Conservation (phyloP, 768 basidiomycete species). For the Lactarius indigo region DNA sequence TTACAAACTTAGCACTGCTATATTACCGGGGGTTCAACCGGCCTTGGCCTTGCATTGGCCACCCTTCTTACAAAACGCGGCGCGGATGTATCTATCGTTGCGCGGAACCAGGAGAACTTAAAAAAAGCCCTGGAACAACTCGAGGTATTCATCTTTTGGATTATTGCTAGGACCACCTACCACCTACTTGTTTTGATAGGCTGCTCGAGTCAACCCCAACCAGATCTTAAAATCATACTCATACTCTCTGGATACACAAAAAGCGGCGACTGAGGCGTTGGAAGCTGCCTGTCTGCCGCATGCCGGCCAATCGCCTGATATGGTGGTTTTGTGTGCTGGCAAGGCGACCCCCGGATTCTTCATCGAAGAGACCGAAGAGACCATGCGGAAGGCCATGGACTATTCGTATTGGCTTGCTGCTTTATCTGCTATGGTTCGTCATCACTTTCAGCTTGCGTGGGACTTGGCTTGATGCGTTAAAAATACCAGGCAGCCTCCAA, state of each 20-base stretch:
- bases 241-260: conserved; percentile 53
- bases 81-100: conserved; percentile 83
- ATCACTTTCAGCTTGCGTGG: not conserved
- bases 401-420: conserved; percentile 55
- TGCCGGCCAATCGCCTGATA: conserved; percentile 63
- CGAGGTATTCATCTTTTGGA: conserved; percentile 47
- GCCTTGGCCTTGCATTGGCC: conserved; percentile 75
- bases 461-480: not conserved
- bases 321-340: conserved; percentile 79
- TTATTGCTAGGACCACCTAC: not conserved
- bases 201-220: conserved; percentile 46
- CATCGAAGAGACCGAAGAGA: conserved; percentile 60
- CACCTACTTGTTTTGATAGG: conserved; percentile 35
- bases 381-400: conserved; percentile 56
- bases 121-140: conserved; percentile 56
- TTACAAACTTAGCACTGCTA: conserved; percentile 63
- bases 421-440: conserved; percentile 47
- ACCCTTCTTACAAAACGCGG: conserved; percentile 61
- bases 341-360: conserved; percentile 67
- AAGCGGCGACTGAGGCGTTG: conserved; percentile 57
- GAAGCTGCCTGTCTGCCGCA: conserved; percentile 53
- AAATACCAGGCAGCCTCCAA: conserved; percentile 57
- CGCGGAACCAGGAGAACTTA: conserved; percentile 63
- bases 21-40: conserved; percentile 79
- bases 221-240: conserved; percentile 69